These are phyloP conservation scores for Metarhizium sp. DNA, from an alignment of 2,329 filamentous ascomycete species.

Conservation along the genomic window DNA sequence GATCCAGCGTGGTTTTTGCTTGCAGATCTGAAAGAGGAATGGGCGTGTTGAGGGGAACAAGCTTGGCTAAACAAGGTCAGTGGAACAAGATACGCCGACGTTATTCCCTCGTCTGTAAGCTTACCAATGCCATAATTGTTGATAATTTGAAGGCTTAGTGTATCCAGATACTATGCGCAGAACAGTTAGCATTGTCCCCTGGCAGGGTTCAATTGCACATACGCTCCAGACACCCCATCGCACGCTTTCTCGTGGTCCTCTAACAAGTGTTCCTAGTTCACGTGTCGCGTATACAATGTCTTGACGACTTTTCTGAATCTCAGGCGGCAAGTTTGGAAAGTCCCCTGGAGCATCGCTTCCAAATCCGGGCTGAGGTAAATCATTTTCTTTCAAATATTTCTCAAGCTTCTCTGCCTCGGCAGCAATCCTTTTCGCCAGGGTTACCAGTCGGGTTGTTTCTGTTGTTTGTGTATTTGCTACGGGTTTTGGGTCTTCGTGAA, in stretches of 20 bases:
- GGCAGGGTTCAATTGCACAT: constrained; percentile 14
- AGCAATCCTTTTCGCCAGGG: constrained; percentile 37
- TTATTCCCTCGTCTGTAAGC: neutral
- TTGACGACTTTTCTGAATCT: constrained; percentile 34
- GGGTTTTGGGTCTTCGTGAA: neutral
- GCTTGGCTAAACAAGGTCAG: constrained; percentile 27
- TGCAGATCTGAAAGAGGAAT: constrained; percentile 37
- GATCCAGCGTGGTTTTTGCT: constrained; percentile 33
- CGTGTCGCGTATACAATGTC: constrained; percentile 39
- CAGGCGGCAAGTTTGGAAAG: constrained; percentile 36
- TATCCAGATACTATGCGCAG: constrained; percentile 34
- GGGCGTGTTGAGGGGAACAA: constrained; percentile 36
- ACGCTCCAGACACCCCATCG: constrained; percentile 45
- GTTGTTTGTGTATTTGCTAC: constrained; percentile 17
- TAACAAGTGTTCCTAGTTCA: constrained; percentile 36
- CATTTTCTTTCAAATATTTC: constrained; percentile 33
- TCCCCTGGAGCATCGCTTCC: constrained; percentile 32
- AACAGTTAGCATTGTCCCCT: neutral
- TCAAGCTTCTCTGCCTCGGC: constrained; percentile 40
- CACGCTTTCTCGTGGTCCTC: constrained; percentile 40
- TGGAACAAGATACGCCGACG: neutral
- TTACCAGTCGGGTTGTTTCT: constrained; percentile 29
- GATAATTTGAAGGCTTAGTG: constrained; percentile 39
- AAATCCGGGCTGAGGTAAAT: constrained; percentile 33
- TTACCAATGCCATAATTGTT: constrained; percentile 41